A percentile compares a stretch with the other conserved stretches of the same genome.
Conservation (phyloP, 1,284 basidiomycete genomes). For the Trichosporon ovoides region DNA sequence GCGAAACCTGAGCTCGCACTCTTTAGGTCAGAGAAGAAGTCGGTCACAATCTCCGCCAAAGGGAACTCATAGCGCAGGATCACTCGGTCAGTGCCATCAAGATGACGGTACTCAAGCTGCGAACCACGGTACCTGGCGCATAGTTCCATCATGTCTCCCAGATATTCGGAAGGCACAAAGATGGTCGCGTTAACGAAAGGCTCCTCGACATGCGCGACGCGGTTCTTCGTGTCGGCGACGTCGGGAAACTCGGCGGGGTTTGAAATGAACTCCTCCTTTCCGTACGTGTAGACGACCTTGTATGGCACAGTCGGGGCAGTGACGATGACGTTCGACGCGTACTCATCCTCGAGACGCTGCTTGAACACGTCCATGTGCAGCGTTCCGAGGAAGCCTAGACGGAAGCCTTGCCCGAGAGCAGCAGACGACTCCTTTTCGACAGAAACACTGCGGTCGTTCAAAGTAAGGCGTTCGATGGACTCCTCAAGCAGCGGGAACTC, state of each 20-base stretch:
- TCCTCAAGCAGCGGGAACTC: conserved; percentile 95
- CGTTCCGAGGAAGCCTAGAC: conserved; percentile 91
- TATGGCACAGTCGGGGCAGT: conserved; percentile 93
- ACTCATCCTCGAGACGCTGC: conserved; percentile 94
- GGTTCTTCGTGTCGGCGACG: conserved; percentile 57
- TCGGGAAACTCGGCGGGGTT: conserved; percentile 93
- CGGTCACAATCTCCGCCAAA: conserved; percentile 76
- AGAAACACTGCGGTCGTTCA: conserved; percentile 58
- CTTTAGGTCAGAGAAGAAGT: conserved; percentile 90
- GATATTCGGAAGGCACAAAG: conserved; percentile 72
- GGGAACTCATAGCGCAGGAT: conserved; percentile 78
- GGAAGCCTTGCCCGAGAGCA: conserved; percentile 90
- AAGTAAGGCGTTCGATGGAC: conserved; percentile 67
- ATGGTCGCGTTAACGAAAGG: conserved; percentile 61
- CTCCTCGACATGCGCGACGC: conserved; percentile 73
- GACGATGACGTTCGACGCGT: conserved; percentile 80
- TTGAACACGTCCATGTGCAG: conserved; percentile 88
- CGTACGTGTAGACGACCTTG: conserved; percentile 72
- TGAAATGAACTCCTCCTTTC: conserved; percentile 63
- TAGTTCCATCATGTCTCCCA: conserved; percentile 87
- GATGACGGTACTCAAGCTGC: conserved; percentile 68
- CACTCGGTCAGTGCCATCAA: conserved; percentile 61
- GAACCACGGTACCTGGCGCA: conserved; percentile 75
- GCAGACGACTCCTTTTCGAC: conserved; percentile 88
- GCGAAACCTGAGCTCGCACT: conserved; percentile 78